phyloP scores from a whole-genome alignment of 495 filamentous ascomycete species.

The Xylaria longipes region DNA sequence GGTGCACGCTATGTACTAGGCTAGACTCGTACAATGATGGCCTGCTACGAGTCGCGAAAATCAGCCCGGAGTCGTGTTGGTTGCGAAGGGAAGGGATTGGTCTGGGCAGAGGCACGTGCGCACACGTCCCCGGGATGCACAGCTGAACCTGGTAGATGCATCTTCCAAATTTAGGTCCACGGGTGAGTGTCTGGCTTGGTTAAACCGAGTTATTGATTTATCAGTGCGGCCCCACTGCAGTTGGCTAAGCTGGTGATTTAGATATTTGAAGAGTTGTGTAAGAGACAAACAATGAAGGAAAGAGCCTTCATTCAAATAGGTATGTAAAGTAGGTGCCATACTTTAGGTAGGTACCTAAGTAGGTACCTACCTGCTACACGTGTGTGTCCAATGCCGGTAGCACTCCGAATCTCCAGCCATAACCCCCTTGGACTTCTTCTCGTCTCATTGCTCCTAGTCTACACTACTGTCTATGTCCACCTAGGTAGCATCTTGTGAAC shows the following conservation, averaged over 20 bases:
- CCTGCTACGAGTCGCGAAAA: slow-evolving; percentile 18
- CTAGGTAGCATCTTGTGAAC: too few relatives aligned
- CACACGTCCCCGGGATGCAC: too few relatives aligned
- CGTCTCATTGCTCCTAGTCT: neutral
- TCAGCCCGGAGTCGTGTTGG: slow-evolving; percentile 17
- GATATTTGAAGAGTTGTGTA: too few relatives aligned
- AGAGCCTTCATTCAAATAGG: neutral
- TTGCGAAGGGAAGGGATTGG: slow-evolving; percentile 19
- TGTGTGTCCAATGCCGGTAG: neutral
- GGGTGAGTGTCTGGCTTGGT: too few relatives aligned
- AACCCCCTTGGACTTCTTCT: neutral
- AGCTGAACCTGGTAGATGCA: neutral
- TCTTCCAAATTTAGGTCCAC: too few relatives aligned
- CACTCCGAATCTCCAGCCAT: neutral
- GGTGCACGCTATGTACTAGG: neutral
- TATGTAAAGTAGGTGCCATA: neutral
- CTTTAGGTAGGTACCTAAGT: neutral
- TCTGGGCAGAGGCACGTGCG: slow-evolving; percentile 10
- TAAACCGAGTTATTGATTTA: neutral
- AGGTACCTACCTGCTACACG: neutral
- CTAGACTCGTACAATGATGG: slow-evolving; percentile 11
- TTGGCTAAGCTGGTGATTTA: too few relatives aligned
- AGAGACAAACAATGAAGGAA: neutral
- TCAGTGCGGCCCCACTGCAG: neutral
- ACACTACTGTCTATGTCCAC: too few relatives aligned